Percentiles rank a stretch among this genome's conserved stretches.
phyloP scores from a whole-genome alignment of 345 rosid genomes.

The Lepidium sativum region DNA sequence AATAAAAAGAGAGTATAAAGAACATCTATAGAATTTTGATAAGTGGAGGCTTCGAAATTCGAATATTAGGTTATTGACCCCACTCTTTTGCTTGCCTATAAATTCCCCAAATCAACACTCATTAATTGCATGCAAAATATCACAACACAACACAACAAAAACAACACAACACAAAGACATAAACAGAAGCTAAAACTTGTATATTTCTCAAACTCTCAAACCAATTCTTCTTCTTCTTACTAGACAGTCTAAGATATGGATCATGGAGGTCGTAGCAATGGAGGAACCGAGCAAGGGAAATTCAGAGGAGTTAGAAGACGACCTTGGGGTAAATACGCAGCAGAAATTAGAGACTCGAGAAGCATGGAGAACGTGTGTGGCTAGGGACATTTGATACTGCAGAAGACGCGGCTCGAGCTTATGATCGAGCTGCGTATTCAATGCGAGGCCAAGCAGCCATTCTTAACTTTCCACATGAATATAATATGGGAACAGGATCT shows the following conservation, averaged over 20 bases:
- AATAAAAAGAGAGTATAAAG: background rate
- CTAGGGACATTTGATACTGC: slow-evolving; percentile 84
- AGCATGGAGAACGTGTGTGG: slow-evolving; percentile 73
- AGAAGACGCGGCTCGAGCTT: slow-evolving; percentile 82
- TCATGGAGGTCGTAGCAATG: slow-evolving; percentile 21
- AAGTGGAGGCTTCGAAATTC: slow-evolving; percentile 20
- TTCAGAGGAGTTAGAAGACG: slow-evolving; percentile 71
- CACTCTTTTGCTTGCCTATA: slow-evolving; percentile 20
- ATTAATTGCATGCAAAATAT: slow-evolving; percentile 17
- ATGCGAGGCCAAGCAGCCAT: slow-evolving; percentile 70
- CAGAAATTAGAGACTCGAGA: slow-evolving; percentile 72
- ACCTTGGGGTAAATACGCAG: slow-evolving; percentile 90
- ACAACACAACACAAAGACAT: slow-evolving; percentile 6
- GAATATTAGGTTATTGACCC: slow-evolving; percentile 27
- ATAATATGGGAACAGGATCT: slow-evolving; percentile 29
- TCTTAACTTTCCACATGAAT: slow-evolving; percentile 77
- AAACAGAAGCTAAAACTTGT: too few species aligned
- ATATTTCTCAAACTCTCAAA: background rate
- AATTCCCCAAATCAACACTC: slow-evolving; percentile 10
- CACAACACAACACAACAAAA: background rate
- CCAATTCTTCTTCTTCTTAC: background rate
- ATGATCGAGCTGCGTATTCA: slow-evolving; percentile 72
- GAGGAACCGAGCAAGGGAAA: slow-evolving; percentile 33
- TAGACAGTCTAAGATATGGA: background rate
- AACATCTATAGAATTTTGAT: slow-evolving; percentile 12